Conservation (phyloP, 1,139 yeast species). For the Suhomyces kunorum region DNA sequence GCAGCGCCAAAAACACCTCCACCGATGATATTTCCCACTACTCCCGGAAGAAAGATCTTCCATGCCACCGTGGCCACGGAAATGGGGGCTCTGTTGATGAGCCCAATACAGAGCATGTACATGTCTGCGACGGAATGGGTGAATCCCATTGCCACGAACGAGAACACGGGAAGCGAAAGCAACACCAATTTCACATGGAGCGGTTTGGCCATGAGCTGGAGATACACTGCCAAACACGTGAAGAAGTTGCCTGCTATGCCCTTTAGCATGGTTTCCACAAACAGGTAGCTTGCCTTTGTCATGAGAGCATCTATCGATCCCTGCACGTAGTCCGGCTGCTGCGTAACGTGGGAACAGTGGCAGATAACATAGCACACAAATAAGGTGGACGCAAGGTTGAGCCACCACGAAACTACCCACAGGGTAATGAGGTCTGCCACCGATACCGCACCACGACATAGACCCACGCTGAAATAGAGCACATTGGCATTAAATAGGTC, state of each 20-base stretch:
- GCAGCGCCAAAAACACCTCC: slow-evolving; percentile 64
- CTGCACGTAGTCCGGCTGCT: slow-evolving; percentile 35
- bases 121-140: slow-evolving; percentile 83
- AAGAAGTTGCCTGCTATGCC: slow-evolving; percentile 76
- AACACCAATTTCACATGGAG: slow-evolving; percentile 73
- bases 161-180: slow-evolving; percentile 66
- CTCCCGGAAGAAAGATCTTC: slow-evolving; percentile 68
- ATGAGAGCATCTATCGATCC: slow-evolving; percentile 53
- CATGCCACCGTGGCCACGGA: slow-evolving; percentile 67
- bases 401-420: slow-evolving; percentile 69
- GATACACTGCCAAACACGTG: slow-evolving; percentile 71
- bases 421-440: slow-evolving; percentile 61
- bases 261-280: slow-evolving; percentile 60
- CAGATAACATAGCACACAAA: slow-evolving; percentile 67
- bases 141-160: slow-evolving; percentile 73
- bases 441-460: slow-evolving; percentile 68
- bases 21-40: slow-evolving; percentile 71
- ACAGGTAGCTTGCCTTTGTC: slow-evolving; percentile 47
- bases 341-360: slow-evolving; percentile 52
- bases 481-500: slow-evolving; percentile 75
- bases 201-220: slow-evolving; percentile 78
- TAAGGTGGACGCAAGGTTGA: slow-evolving; percentile 62
- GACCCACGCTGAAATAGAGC: slow-evolving; percentile 65
- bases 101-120: slow-evolving; percentile 64
- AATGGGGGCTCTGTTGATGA: slow-evolving; percentile 63